phyloP scores from a whole-genome alignment of 129 eudicot species.

The Flaveria sonorensis region DNA sequence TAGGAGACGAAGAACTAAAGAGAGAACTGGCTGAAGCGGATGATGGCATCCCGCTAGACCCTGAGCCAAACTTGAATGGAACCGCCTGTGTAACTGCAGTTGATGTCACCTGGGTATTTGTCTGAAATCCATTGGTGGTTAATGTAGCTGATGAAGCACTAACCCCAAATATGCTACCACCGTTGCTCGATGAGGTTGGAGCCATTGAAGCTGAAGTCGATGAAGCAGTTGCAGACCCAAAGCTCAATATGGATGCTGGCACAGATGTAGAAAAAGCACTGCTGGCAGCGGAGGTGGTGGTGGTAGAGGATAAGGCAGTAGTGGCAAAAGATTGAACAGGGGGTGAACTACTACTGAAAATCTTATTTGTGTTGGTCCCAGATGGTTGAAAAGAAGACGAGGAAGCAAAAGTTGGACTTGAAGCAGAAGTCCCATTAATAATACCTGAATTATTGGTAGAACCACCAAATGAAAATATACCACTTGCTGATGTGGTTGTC shows the following conservation, averaged over 20 bases:
- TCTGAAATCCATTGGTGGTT: constrained; percentile 32
- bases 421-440: constrained; percentile 43
- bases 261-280: constrained; percentile 36
- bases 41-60: constrained; percentile 46
- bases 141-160: constrained; percentile 38
- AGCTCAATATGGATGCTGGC: constrained; percentile 41
- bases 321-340: constrained; percentile 22
- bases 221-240: constrained; percentile 42
- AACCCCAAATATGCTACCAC: constrained; percentile 46
- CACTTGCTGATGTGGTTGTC: constrained; percentile 30
- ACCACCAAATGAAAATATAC: constrained; percentile 31
- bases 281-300: constrained; percentile 29
- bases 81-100: constrained; percentile 34
- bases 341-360: constrained; percentile 24
- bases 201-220: constrained; percentile 20
- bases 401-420: constrained; percentile 35
- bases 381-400: constrained; percentile 34
- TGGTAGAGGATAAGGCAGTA: constrained; percentile 32
- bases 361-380: constrained; percentile 27
- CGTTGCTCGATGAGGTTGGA: constrained; percentile 29
- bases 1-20: constrained; percentile 37
- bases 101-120: constrained; percentile 37
- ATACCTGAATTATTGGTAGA: constrained; percentile 28
- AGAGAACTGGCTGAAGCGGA: constrained; percentile 30
- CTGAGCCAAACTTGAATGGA: constrained; percentile 53